phyloP scores from a whole-genome alignment of 2,329 filamentous ascomycete species.

The Ploettnerulaceae sp. region DNA sequence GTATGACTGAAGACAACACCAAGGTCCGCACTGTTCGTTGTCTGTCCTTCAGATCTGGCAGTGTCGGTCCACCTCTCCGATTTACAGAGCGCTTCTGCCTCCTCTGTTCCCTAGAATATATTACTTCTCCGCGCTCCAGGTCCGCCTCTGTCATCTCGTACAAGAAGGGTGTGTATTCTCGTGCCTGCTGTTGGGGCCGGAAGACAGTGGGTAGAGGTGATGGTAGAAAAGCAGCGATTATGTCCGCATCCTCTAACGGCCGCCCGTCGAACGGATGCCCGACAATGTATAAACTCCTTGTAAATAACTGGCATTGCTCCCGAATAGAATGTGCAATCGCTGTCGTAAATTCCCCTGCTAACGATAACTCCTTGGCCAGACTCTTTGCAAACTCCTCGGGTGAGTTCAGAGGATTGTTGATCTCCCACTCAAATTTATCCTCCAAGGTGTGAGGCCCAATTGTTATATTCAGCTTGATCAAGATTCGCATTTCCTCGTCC shows the following conservation, averaged over 20 bases:
- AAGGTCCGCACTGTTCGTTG: constrained; percentile 90
- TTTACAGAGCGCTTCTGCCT: constrained; percentile 95
- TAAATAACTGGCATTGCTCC: constrained; percentile 92
- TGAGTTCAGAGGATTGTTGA: constrained; percentile 90
- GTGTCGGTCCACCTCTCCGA: constrained; percentile 80
- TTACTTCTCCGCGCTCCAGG: constrained; percentile 83
- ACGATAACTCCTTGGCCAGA: constrained; percentile 84
- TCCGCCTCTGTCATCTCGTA: constrained; percentile 92
- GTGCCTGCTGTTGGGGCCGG: constrained; percentile 84
- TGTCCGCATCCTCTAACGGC: constrained; percentile 85
- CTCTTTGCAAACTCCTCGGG: constrained; percentile 89
- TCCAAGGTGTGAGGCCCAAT: constrained; percentile 91
- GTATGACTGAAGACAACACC: constrained; percentile 86
- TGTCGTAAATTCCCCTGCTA: constrained; percentile 93
- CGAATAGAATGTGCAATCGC: constrained; percentile 97
- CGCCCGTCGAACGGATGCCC: constrained; percentile 94
- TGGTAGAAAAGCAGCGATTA: constrained; percentile 78
- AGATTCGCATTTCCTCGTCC: constrained; percentile 96
- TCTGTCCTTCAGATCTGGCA: constrained; percentile 94
- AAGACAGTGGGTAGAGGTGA: constrained; percentile 80
- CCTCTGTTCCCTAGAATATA: constrained; percentile 88
- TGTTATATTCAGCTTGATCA: constrained; percentile 95
- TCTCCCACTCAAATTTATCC: constrained; percentile 98
- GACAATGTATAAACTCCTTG: constrained; percentile 85
- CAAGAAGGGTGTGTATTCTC: constrained; percentile 88